Evolutionary conservation across 495 filamentous ascomycete species (phyloP).

Genomic region (Chaetomium tenue): DNA sequence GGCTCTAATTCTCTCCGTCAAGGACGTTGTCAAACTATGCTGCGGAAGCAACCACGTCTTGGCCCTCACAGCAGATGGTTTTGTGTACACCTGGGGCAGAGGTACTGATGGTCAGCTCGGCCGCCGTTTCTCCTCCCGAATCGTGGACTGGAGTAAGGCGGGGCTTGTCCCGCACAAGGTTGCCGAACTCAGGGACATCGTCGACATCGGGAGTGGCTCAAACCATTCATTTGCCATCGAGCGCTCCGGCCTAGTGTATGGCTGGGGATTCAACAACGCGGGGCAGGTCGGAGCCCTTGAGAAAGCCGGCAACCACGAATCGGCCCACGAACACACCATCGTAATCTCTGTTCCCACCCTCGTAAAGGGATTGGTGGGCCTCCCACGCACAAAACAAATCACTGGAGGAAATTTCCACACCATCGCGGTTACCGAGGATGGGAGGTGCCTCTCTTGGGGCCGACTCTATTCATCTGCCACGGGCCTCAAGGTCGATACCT

Average conservation of each 20-base stretch:
- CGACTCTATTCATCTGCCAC: conserved; percentile 43
- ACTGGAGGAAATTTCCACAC: conserved; percentile 61
- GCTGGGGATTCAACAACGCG: conserved; percentile 84
- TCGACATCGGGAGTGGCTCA: conserved; percentile 54
- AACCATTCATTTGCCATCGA: conserved; percentile 74
- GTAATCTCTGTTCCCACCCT: conserved; percentile 16
- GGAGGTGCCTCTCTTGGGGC: conserved; percentile 15
- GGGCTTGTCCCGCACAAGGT: conserved; percentile 48
- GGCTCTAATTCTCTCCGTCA: conserved; percentile 31
- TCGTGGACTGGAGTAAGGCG: conserved; percentile 55
- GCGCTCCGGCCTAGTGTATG: conserved; percentile 64
- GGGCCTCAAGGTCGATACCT: conserved; percentile 56
- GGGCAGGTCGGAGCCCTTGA: conserved; percentile 52
- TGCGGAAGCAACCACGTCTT: conserved; percentile 67
- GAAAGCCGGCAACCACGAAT: conserved; percentile 60
- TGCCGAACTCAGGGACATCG: conserved; percentile 56
- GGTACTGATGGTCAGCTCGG: conserved; percentile 67
- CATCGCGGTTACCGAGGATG: conserved; percentile 44
- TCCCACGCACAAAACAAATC: conserved; percentile 10
- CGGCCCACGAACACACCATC: conserved; percentile 51
- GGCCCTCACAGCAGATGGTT: conserved; percentile 58
- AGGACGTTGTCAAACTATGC: conserved; percentile 56
- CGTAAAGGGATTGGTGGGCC: background rate
- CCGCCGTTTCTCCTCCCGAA: conserved; percentile 47
- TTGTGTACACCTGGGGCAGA: conserved; percentile 64